phyloP scores from a whole-genome alignment of 257 asterid species.

The Eucommia ulmoides region DNA sequence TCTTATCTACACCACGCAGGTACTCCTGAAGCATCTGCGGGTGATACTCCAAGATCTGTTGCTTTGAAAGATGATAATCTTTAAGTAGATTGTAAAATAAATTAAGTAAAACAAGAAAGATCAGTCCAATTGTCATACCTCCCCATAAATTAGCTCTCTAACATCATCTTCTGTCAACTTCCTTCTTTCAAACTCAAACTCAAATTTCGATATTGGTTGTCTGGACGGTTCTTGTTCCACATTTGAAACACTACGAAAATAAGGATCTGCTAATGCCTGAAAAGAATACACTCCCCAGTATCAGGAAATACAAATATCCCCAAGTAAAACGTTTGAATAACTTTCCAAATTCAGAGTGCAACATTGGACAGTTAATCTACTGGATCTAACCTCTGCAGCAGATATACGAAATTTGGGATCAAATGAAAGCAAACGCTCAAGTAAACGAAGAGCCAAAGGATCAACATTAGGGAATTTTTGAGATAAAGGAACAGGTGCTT shows the following conservation, averaged over 20 bases:
- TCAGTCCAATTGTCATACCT: background rate
- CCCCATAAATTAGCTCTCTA: conserved; percentile 46
- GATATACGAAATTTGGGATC: background rate
- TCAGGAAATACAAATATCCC: background rate
- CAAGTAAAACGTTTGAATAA: too few species aligned
- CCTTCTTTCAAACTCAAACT: conserved; percentile 93
- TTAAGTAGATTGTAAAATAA: conserved; percentile 27
- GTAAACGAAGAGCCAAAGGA: background rate
- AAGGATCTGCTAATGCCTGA: conserved; percentile 98
- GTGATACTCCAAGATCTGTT: conserved; percentile 99
- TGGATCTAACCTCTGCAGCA: conserved; percentile 1
- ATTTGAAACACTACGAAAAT: conserved; percentile 84
- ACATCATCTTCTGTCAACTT: conserved; percentile 89
- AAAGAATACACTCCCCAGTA: background rate
- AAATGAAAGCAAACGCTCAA: background rate
- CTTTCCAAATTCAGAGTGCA: too few species aligned
- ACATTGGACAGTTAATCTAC: too few species aligned
- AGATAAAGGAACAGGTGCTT: background rate
- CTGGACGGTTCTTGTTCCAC: conserved; percentile 96
- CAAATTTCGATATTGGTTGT: conserved; percentile 90
- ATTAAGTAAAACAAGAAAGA: conserved; percentile 10
- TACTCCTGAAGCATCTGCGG: conserved; percentile 99
- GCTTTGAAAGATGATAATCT: conserved; percentile 25
- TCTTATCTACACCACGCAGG: conserved; percentile 75
- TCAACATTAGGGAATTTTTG: background rate